These are phyloP conservation scores for Lycium barbarum DNA, from an alignment of 257 asterid species.

Conservation along the genomic window DNA sequence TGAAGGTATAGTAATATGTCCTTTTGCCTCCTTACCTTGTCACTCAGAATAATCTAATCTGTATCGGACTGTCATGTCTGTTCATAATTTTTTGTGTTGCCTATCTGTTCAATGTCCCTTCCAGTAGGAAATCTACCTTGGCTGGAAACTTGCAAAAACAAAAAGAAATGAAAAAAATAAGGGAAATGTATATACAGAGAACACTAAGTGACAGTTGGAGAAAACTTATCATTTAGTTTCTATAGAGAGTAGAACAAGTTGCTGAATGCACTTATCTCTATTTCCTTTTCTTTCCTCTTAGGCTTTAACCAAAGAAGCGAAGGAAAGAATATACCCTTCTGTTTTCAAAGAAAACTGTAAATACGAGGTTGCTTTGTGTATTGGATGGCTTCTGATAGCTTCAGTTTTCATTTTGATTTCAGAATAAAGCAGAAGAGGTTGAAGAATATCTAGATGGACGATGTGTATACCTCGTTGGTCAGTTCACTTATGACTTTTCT, in stretches of 20 bases:
- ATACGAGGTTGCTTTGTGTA: background rate
- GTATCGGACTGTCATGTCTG: background rate
- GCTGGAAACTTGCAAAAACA: background rate
- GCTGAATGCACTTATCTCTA: background rate
- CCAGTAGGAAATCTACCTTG: conserved; percentile 5
- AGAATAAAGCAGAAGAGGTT: conserved; percentile 72
- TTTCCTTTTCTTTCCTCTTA: background rate
- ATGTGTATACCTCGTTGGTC: conserved; percentile 87
- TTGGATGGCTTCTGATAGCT: conserved; percentile 9
- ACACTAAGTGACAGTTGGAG: background rate
- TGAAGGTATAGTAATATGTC: conserved; percentile 56
- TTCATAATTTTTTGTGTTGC: conserved; percentile 4
- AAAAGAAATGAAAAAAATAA: background rate
- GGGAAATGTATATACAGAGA: background rate
- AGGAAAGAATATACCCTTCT: background rate
- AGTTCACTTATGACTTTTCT: conserved; percentile 40
- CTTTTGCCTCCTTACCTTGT: conserved; percentile 14
- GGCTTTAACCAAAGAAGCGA: conserved; percentile 7
- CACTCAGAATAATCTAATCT: background rate
- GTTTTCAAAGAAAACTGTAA: background rate
- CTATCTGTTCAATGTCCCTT: background rate
- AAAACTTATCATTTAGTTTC: conserved; percentile 3
- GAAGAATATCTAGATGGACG: conserved; percentile 74
- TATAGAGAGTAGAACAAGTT: background rate
- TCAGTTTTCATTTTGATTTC: conserved; percentile 47